phyloP scores from a whole-genome alignment of 129 eudicot species.

The Flaveria brownii region DNA sequence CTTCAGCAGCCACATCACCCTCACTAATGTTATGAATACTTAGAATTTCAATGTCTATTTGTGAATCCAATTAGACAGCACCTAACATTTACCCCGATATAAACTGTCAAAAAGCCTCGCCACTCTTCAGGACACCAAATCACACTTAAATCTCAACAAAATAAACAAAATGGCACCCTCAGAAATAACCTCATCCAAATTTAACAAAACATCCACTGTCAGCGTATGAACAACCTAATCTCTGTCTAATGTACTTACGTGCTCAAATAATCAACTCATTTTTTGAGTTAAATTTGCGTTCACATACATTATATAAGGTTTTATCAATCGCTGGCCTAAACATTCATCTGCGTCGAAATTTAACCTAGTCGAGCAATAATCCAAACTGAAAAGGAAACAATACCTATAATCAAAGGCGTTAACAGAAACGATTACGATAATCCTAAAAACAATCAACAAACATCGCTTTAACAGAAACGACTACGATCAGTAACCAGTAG shows the following conservation, averaged over 20 bases:
- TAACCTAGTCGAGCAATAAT: slow-evolving; percentile 8
- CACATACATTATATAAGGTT: not conserved
- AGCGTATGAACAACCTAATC: not conserved
- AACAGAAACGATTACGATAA: too few species aligned
- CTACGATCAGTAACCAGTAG: not conserved
- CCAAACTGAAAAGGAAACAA: slow-evolving; percentile 4
- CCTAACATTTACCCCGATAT: slow-evolving; percentile 1
- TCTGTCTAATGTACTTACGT: not conserved
- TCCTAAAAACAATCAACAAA: not conserved
- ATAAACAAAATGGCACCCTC: not conserved
- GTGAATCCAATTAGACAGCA: slow-evolving; percentile 10
- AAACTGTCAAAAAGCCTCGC: not conserved
- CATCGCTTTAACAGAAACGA: slow-evolving; percentile 2
- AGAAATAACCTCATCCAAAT: not conserved
- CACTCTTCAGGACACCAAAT: not conserved
- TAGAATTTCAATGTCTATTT: not conserved
- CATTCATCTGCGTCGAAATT: slow-evolving; percentile 9
- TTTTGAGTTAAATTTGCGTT: not conserved
- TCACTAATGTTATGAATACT: slow-evolving; percentile 4
- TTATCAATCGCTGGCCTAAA: not conserved
- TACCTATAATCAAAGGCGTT: not conserved
- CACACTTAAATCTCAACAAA: slow-evolving; percentile 7
- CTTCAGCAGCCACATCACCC: slow-evolving; percentile 12
- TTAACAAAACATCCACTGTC: slow-evolving; percentile 15
- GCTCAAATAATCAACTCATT: not conserved